Percentiles rank a stretch among this genome's conserved stretches.
Evolutionary conservation across 441 rosid genomes (phyloP).

Genomic region (Metrosideros polymorpha): DNA sequence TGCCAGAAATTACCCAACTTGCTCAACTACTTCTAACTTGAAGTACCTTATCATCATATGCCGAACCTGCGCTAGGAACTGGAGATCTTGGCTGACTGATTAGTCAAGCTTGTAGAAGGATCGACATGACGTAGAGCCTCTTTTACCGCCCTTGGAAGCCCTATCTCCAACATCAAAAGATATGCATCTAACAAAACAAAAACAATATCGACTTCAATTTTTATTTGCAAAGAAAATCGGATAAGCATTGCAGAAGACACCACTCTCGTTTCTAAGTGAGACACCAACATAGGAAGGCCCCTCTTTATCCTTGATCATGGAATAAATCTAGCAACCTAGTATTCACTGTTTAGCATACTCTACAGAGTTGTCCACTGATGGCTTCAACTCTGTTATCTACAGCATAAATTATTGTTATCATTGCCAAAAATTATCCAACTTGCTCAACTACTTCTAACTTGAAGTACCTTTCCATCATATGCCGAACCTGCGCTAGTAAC

Average conservation of each 20-base stretch:
- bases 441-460: neutral
- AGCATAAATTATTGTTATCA: neutral
- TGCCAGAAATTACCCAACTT: neutral
- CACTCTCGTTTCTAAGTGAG: neutral
- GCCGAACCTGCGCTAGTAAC: neutral
- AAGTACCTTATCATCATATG: too few relatives aligned
- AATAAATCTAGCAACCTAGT: neutral
- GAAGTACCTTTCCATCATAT: neutral
- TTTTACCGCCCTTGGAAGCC: too few relatives aligned
- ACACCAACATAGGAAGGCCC: too few relatives aligned
- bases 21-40: too few relatives aligned
- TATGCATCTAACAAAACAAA: neutral
- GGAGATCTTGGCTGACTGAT: constrained; percentile 35
- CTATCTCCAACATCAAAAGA: too few relatives aligned
- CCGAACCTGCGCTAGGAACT: constrained; percentile 3
- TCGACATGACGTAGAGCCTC: too few relatives aligned
- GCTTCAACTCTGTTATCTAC: neutral
- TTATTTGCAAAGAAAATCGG: neutral
- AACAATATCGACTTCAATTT: too few relatives aligned
- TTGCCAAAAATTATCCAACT: neutral
- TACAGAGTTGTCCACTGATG: neutral
- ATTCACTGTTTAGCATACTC: neutral
- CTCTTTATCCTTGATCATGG: neutral
- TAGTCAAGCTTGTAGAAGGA: constrained; percentile 26
- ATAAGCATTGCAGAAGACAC: too few relatives aligned